phyloP scores from a whole-genome alignment of 176 grass and related monocot species.

The Tuctoria greenei region DNA sequence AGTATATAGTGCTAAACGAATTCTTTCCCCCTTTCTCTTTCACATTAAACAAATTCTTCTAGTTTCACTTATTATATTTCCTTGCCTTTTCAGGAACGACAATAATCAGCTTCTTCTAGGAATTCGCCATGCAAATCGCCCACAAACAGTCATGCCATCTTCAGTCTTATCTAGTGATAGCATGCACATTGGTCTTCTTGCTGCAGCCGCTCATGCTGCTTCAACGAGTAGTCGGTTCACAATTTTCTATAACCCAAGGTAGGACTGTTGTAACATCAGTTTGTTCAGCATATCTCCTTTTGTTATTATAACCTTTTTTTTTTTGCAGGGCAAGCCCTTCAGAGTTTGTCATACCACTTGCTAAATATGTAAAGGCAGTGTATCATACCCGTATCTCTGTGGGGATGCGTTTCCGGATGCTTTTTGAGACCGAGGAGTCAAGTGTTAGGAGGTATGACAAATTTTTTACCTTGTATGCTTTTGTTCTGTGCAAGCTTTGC shows the following conservation, averaged over 20 bases:
- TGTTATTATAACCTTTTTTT: slow-evolving; percentile 21
- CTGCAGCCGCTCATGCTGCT: slow-evolving; percentile 94
- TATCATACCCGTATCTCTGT: slow-evolving; percentile 98
- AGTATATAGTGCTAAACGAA: not conserved
- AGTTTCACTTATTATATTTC: slow-evolving; percentile 6
- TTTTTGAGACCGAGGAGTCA: slow-evolving; percentile 98
- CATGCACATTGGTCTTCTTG: slow-evolving; percentile 99
- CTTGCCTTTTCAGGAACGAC: slow-evolving; percentile 67
- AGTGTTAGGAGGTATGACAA: slow-evolving; percentile 76
- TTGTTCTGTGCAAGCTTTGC: not conserved
- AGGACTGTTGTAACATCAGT: not conserved
- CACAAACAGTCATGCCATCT: slow-evolving; percentile 95
- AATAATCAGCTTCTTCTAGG: slow-evolving; percentile 94
- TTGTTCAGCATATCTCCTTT: not conserved
- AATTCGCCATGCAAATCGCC: slow-evolving; percentile 84
- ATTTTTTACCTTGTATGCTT: not conserved
- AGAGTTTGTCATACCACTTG: slow-evolving; percentile 93
- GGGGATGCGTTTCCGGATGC: slow-evolving; percentile 98
- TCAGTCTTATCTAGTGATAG: slow-evolving; percentile 99
- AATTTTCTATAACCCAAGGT: slow-evolving; percentile 99
- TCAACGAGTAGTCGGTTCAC: slow-evolving; percentile 97
- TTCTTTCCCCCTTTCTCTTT: not conserved
- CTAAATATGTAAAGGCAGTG: slow-evolving; percentile 91
- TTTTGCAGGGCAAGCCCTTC: slow-evolving; percentile 85
- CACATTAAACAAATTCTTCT: not conserved